Percentiles rank a stretch among this genome's conserved stretches.
Conservation (phyloP, 768 basidiomycete species). For the Clavaria fumosa region DNA sequence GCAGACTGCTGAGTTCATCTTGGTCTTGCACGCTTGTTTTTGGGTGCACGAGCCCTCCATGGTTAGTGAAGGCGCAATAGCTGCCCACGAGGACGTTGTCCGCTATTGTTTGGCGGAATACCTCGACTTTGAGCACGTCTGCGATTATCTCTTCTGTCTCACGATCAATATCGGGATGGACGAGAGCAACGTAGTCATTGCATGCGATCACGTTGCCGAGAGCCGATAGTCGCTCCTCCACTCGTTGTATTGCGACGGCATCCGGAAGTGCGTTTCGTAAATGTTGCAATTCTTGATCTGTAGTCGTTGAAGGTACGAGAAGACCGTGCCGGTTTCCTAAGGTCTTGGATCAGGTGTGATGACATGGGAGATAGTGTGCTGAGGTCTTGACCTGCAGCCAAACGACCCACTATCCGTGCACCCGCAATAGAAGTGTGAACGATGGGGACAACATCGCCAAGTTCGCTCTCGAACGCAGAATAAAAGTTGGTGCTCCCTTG, state of each 20-base stretch:
- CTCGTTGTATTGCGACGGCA: slow-evolving; percentile 82
- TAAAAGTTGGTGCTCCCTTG: slow-evolving; percentile 96
- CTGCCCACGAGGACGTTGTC: slow-evolving; percentile 94
- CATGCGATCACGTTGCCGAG: slow-evolving; percentile 97
- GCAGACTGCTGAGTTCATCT: slow-evolving; percentile 85
- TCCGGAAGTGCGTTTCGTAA: slow-evolving; percentile 92
- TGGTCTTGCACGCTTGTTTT: slow-evolving; percentile 96
- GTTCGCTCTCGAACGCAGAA: slow-evolving; percentile 91
- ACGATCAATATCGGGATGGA: slow-evolving; percentile 94
- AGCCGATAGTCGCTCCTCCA: slow-evolving; percentile 93
- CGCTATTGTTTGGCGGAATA: slow-evolving; percentile 94
- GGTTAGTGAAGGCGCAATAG: slow-evolving; percentile 90
- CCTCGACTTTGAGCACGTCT: slow-evolving; percentile 96
- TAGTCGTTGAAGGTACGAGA: slow-evolving; percentile 88
- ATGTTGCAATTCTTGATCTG: slow-evolving; percentile 97
- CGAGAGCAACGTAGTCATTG: slow-evolving; percentile 97
- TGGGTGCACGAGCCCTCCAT: slow-evolving; percentile 95
- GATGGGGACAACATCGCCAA: slow-evolving; percentile 86
- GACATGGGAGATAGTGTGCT: slow-evolving; percentile 1
- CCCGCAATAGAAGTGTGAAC: slow-evolving; percentile 93
- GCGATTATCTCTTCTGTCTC: slow-evolving; percentile 99
- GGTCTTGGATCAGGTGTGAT: not conserved
- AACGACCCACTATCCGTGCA: slow-evolving; percentile 82
- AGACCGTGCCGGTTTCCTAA: slow-evolving; percentile 92
- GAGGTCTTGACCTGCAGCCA: slow-evolving; percentile 68